Conservation (phyloP, 108 stramenopile genomes). For the Skeletonema potamos region DNA sequence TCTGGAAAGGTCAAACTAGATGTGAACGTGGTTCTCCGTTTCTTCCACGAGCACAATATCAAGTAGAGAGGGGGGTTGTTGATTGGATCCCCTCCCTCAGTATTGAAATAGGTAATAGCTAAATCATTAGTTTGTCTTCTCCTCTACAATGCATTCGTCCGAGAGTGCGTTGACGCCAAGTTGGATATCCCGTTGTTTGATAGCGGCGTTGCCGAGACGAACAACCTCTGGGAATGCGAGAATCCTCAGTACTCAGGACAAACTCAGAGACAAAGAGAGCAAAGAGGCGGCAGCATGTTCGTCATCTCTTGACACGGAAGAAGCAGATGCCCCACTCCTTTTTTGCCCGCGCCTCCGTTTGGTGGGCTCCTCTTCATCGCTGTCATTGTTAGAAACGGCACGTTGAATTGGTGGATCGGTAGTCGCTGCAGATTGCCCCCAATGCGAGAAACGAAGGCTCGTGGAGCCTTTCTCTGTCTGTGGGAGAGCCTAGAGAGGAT, state of each 20-base stretch:
- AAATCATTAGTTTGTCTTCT: neutral
- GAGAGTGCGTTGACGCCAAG: no score
- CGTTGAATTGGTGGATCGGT: neutral
- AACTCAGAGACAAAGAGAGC: neutral
- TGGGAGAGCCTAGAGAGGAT: no score
- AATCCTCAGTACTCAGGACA: no score
- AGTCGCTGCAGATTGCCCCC: no score
- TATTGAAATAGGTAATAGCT: neutral
- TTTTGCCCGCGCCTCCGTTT: neutral
- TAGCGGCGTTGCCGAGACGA: no score
- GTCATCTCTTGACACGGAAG: neutral
- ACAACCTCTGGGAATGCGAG: no score
- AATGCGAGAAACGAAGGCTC: no score
- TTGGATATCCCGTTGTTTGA: no score
- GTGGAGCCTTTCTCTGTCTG: no score
- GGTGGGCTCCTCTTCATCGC: neutral
- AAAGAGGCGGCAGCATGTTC: neutral
- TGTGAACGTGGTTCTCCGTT: slow-evolving; percentile 8
- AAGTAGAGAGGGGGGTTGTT: neutral
- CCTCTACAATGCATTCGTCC: no score
- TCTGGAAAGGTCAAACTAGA: slow-evolving; percentile 42
- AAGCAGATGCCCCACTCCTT: neutral
- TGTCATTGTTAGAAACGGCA: neutral
- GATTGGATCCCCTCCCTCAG: neutral
- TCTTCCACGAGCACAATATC: slow-evolving; percentile 5